Conservation (phyloP, 805 yeast genomes). For the Saturnispora zaruensis region DNA sequence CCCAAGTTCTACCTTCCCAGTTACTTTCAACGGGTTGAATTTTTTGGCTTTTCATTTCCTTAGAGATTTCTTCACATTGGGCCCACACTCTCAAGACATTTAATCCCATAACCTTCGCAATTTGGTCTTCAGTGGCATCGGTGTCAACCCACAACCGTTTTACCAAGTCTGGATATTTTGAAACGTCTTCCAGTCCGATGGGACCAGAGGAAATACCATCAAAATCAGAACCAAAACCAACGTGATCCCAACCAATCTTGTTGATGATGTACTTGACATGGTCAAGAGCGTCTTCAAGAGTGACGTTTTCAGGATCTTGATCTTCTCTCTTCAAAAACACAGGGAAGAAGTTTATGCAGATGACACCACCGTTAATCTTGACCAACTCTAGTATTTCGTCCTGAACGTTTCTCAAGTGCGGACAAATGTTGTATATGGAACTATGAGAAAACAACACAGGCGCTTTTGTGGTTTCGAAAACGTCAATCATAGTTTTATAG, state of each 20-base stretch:
- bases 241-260: conserved; percentile 44
- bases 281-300: conserved; percentile 41
- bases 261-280: conserved; percentile 38
- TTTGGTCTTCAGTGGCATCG: conserved; percentile 38
- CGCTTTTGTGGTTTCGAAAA: conserved; percentile 32
- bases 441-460: conserved; percentile 47
- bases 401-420: conserved; percentile 40
- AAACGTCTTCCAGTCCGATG: conserved; percentile 44
- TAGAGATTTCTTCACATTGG: conserved; percentile 29
- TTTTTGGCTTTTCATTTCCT: conserved; percentile 15
- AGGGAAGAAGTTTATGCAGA: conserved; percentile 41
- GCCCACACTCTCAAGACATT: conserved; percentile 42
- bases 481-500: conserved; percentile 42
- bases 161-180: conserved; percentile 44
- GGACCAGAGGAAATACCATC: conserved; percentile 43
- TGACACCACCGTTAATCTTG: conserved; percentile 40
- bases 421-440: conserved; percentile 34
- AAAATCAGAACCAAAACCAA: conserved; percentile 47
- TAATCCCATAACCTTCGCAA: conserved; percentile 36
- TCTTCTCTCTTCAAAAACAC: conserved; percentile 27
- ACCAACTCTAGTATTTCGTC: conserved; percentile 37
- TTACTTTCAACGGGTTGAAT: conserved; percentile 28
- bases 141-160: conserved; percentile 24
- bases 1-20: conserved; percentile 38
- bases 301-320: conserved; percentile 28